Evolutionary conservation across 179 eudicot genomes (phyloP), one percentile per base, ranked within the genome.

Genomic region (Kewa caespitosa): DNA sequence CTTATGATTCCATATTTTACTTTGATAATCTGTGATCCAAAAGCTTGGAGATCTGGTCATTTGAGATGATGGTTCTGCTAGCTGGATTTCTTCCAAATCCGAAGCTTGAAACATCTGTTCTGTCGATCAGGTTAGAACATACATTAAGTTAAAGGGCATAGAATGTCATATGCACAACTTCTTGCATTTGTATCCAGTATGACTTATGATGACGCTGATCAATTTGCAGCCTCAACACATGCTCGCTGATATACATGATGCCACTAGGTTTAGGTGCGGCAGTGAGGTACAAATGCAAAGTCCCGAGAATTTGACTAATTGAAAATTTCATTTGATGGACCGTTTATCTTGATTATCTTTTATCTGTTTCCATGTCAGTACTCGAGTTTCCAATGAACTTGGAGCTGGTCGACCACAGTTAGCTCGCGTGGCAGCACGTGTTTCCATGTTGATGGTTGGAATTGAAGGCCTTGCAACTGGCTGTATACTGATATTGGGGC

Each of bases 361-460:
- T n/a, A n/a, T n/a, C n/a, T n/a, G n/a, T n/a, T n/a, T n/a, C n/a
- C n/a, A n/a, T n/a, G n/a, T n/a, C n/a, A 85, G 88, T 76, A 80
- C 82, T 61, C 73, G 84, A 38, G 82, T 85, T 38, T 82, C 85
- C 11, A 85, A 85, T 64, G 88, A 85, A 66, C 78, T 93, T 62
- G 98, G 97, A 72, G 98, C 95, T 22, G 93, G 92, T 28, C 82
- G 67, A 46, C 92, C 97, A 70, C 79, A 69, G 70, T 80, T 84
- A 65, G 98, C 98, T 20, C 86, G 80, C 11, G 70, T 85, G 67
- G 92, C 97, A 33, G 87, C 90, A 17, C 6, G 22, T 31, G 93
- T 89, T 33, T 95, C 92, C 52, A 20, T 89, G 38, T 78, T 71
- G 41, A 54, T 84, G 75, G 88, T 89, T 1, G 38, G 86, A 23